These are phyloP conservation scores for Aphanomyces stellatus DNA, from an alignment of 352 stramenopile species.

Conservation along the genomic window DNA sequence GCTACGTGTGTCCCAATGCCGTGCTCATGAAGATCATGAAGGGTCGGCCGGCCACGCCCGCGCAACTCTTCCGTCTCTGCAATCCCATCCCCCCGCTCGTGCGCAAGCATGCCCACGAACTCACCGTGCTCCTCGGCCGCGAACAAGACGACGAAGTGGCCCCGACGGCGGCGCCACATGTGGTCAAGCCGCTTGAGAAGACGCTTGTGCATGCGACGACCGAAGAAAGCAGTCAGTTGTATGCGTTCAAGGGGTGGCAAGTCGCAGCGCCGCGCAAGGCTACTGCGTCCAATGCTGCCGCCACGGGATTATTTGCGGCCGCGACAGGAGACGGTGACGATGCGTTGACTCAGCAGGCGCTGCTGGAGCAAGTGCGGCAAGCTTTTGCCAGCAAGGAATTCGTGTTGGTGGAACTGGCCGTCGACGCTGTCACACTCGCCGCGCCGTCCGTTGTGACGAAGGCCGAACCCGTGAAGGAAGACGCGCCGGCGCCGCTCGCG, in stretches of 20 bases:
- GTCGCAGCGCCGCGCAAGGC: slow-evolving; percentile 46
- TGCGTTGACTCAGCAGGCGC: slow-evolving; percentile 1
- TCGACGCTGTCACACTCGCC: not conserved
- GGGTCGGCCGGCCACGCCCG: slow-evolving; percentile 49
- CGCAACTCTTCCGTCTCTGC: slow-evolving; percentile 64
- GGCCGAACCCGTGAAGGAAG: slow-evolving; percentile 5
- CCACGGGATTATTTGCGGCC: not conserved
- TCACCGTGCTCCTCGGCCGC: slow-evolving; percentile 52
- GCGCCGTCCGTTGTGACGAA: slow-evolving; percentile 7
- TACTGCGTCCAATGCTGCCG: slow-evolving; percentile 20
- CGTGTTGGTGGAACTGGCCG: slow-evolving; percentile 8
- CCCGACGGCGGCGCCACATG: slow-evolving; percentile 16
- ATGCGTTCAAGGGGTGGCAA: slow-evolving; percentile 49
- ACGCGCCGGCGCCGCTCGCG: slow-evolving; percentile 38
- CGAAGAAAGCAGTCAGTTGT: slow-evolving; percentile 31
- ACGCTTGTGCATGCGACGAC: slow-evolving; percentile 12
- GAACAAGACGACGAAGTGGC: slow-evolving; percentile 39
- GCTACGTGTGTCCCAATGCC: slow-evolving; percentile 76
- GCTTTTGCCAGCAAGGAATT: slow-evolving; percentile 12
- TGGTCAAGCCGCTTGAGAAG: not conserved
- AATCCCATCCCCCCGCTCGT: slow-evolving; percentile 69
- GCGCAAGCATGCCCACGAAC: slow-evolving; percentile 60
- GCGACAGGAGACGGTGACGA: not conserved
- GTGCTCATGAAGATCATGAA: slow-evolving; percentile 79
- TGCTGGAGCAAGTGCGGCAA: slow-evolving; percentile 37